Evolutionary conservation across 306 rosid genomes (phyloP), one percentile per base, ranked within the genome.

Genomic region (Vigna unguiculata): DNA sequence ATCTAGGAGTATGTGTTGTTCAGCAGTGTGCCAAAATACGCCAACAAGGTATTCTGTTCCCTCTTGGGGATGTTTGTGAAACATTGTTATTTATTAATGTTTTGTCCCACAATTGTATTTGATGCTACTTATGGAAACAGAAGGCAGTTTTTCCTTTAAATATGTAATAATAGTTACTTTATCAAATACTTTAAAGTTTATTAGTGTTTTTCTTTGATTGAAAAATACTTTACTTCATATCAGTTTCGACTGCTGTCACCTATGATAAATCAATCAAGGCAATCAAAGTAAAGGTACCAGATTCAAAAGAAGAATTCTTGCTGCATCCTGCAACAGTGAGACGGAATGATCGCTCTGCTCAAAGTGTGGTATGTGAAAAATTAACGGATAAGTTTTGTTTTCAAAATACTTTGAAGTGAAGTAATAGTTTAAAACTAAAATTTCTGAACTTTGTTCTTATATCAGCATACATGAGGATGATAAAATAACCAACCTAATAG

Each of bases 21-120:
- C 99, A 88, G 74, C 99, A 92, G 81, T 95, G 98, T 82, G 99
- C 99, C 72, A 95, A 92, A 90, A 95, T 95, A 65, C 97, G 97
- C 76, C 96, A 95, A 82, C 99, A 95, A 95, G 97, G 98, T 92
- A 87, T 43, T 65, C 28, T 77, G 24, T 75, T 67, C 32, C 24
- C 25, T 21, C 74, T 52, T 80, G 62, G 22, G 32, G 17, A 71
- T 74, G 30, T 67, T 28, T 47, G 7, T 30, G 30, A 52, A 52
- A 7, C 8, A 52, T 8, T 52, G 60, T 21, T 20, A 20, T 3
- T 46, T 59, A 19, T 16, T 47, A 30, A 36, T 59, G 36, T 38
- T 62, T 12, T 17, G 47, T 46, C 21, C 17, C 24, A 75, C 7
- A 21, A 9, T 21, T 12, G 36, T 48, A 30, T 47, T 60, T 74